Conservation (phyloP, 1,139 yeast genomes). For the Diutina siamensis region DNA sequence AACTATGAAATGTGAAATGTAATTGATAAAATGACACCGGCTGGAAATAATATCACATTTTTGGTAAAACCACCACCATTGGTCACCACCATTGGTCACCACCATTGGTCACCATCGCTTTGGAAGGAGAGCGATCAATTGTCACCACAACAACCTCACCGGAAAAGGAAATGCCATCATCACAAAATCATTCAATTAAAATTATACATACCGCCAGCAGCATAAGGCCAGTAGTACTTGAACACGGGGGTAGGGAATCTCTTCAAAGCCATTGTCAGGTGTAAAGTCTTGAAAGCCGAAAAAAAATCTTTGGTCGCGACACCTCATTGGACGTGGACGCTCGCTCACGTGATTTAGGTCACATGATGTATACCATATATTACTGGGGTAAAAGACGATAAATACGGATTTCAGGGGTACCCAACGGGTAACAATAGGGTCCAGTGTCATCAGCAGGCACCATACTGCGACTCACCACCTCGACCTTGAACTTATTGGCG, state of each 20-base stretch:
- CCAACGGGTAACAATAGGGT: slow-evolving; percentile 19
- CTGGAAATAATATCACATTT: no score
- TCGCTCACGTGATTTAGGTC: not conserved
- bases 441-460: not conserved
- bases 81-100: no score
- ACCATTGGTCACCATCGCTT: no score
- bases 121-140: no score
- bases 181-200: no score
- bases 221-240: slow-evolving; percentile 39
- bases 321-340: not conserved
- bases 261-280: slow-evolving; percentile 4
- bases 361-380: not conserved
- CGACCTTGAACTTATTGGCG: slow-evolving; percentile 18
- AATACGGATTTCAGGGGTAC: slow-evolving; percentile 33
- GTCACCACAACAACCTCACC: no score
- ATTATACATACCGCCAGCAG: slow-evolving; percentile 43
- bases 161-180: no score
- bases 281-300: not conserved
- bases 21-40: no score
- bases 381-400: slow-evolving; percentile 16
- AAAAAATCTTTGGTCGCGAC: not conserved
- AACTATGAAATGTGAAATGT: no score
- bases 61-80: no score
- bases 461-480: slow-evolving; percentile 12
- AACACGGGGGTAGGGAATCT: slow-evolving; percentile 37